Base-by-base conservation (phyloP, 2,329 filamentous ascomycete genomes). In the Botrytis cinerea region DNA sequence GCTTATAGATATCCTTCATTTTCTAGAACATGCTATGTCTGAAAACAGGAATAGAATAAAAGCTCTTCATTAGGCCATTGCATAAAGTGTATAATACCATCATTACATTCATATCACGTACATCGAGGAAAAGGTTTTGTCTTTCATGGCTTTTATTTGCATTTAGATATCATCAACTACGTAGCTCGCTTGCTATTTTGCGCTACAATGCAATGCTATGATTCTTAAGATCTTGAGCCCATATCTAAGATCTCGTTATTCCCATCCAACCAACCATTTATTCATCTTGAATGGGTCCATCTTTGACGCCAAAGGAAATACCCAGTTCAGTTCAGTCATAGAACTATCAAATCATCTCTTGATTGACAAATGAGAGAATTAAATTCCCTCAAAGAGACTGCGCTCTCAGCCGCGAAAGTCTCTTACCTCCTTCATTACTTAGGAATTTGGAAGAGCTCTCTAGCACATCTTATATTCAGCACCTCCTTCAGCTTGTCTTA, bases 401-500 rank as follows among this genome's bases (percentile, higher is more conserved):
- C 79, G 79, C 79, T 80, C 78, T 80, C 79, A 80, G 79, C 79
- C 78, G 79, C 79, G 77, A 80, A 80, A 74, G 74, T 71, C 72
- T 74, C 78, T 66, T 67, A 28, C n/a, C 64, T 46, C 68, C 16
- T n/a, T 40, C 46, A 32, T 57, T 48, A 38, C 40, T 12, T 22
- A 32, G 6, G 22, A 32, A n/a, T 18, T 59, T 22, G 16, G 20
- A 12, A 72, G 32, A 69, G 40, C 59, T 69, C 54, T 76, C 81
- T 86, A 91, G 84, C 89, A 91, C 89, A 91, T 91, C 84, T 92
- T 95, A 87, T 98, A 99, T 78, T 90, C 87, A 83, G 92, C 93
- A 75, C 85, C 82, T 73, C 94, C 95, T 80, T 90, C 83, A 7
- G 90, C 89, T 74, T 86, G 84, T 78, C 96, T 89, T 76, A 87